Conservation (phyloP, 2,329 filamentous ascomycete genomes). For the Chaetomiaceae sp. region DNA sequence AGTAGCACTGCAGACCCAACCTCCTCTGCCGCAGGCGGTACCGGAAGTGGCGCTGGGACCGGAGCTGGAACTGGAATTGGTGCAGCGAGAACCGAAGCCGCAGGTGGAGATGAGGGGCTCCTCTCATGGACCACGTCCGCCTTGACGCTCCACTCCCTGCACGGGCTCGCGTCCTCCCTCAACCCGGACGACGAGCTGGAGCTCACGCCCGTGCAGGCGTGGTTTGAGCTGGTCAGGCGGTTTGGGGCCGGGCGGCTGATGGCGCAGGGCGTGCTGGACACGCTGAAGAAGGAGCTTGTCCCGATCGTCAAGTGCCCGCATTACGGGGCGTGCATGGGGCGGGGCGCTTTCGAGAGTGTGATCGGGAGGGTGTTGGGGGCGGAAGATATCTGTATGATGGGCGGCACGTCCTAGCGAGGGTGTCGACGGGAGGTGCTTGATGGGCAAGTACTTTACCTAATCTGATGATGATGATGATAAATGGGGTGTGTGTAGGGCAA, state of each 20-base stretch:
- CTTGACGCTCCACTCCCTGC: conserved; percentile 41
- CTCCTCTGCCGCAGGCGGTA: background rate
- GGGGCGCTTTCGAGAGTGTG: conserved; percentile 45
- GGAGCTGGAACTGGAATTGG: no score
- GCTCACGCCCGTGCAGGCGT: conserved; percentile 50
- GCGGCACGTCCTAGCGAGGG: no score
- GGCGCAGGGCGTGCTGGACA: conserved; percentile 32
- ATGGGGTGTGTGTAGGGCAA: no score
- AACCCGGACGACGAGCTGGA: conserved; percentile 40
- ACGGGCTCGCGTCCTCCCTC: conserved; percentile 43
- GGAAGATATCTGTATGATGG: background rate
- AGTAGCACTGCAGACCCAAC: no score
- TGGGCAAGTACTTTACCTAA: no score
- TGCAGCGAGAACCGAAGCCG: no score
- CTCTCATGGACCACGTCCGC: conserved; percentile 37
- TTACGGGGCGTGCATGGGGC: conserved; percentile 46
- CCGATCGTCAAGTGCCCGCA: conserved; percentile 43
- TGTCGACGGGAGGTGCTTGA: no score
- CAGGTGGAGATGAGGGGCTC: background rate
- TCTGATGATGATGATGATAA: no score
- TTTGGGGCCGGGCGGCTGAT: conserved; percentile 41
- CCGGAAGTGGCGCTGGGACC: no score
- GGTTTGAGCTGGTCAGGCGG: conserved; percentile 47
- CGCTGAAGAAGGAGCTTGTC: conserved; percentile 40
- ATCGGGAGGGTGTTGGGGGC: conserved; percentile 37